phyloP scores from a whole-genome alignment of 257 asterid species.

The Gentiana straminea region DNA sequence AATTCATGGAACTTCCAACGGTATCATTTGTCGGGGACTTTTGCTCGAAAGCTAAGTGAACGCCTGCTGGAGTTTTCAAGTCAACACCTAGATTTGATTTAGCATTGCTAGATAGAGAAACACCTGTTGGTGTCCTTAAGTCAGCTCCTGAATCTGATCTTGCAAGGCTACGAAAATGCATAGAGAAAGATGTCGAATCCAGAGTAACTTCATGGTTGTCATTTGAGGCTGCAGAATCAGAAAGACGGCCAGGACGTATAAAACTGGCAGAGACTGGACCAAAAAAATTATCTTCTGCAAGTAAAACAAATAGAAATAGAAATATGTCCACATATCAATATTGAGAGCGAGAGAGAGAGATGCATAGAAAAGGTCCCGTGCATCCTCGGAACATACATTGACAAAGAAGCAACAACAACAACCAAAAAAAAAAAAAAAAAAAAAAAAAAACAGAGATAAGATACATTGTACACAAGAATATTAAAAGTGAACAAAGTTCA shows the following conservation, averaged over 20 bases:
- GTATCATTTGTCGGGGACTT: constrained; percentile 47
- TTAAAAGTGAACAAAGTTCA: no score
- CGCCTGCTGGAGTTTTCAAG: constrained; percentile 63
- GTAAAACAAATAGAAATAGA: constrained; percentile 7
- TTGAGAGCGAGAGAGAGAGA: constrained; percentile 1
- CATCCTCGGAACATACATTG: not conserved
- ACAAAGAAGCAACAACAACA: not conserved
- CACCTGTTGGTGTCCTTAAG: constrained; percentile 46
- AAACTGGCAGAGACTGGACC: constrained; percentile 95
- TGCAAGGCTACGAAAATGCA: constrained; percentile 88
- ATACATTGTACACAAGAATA: no score
- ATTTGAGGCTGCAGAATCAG: constrained; percentile 76
- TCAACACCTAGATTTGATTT: constrained; percentile 69
- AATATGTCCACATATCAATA: not conserved
- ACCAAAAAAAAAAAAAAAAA: no score
- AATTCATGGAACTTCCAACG: constrained; percentile 50
- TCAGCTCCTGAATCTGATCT: constrained; percentile 72
- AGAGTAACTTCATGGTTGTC: constrained; percentile 78
- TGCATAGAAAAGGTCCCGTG: no score
- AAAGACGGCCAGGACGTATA: constrained; percentile 66
- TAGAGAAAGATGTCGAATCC: constrained; percentile 97
- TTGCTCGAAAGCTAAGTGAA: constrained; percentile 52
- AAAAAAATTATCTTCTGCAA: constrained; percentile 76
- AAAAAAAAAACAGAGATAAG: no score
- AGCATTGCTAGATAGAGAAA: constrained; percentile 39